Base-by-base conservation (phyloP, 2,329 filamentous ascomycete genomes). In the Colletotrichum tofieldiae region DNA sequence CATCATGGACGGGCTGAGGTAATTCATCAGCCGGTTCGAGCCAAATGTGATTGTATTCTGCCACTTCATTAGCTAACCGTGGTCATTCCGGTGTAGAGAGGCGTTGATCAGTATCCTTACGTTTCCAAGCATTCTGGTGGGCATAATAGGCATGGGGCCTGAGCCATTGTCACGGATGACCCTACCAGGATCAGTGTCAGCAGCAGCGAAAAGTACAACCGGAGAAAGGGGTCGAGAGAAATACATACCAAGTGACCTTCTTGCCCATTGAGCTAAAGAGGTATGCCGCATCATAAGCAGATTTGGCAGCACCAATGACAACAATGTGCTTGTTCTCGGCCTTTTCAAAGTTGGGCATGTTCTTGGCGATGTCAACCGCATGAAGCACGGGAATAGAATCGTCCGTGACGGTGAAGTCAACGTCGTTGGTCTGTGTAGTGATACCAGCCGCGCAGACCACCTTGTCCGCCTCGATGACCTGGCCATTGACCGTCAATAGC, bases 321-420 rank as follows among this genome's bases (percentile, higher is more conserved):
- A 54, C 26, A 32, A 54, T 20, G 51, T 29, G 8, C 26, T 54
- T 8, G 18, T 20, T 35, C 8, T 20, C 26, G 14, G 51, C 12
- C 14, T 29, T 32, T 20, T 51, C 47, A 51, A 51, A 26, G 47
- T 23, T 14, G 47, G 41, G 41, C 41, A 45, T 45, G 20, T 45
- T 45, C 41, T 45, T 45, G 41, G 41, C 41, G 16, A 45, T 45
- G 41, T 45, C 41, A 45, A 45, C 47, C 23, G 47, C 20, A 14
- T 23, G 47, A 51, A 51, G 47, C 23, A 51, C 47, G n/a, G 47
- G 23, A 51, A 51, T 51, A 51, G 47, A 51, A 23, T 51, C 47
- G n/a, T 16, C 47, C 23, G 47, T 23, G n/a, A 32, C 16, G 26
- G 26, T 9, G 18, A 32, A 32, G 16, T 54, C 51, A 18, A 32